These are phyloP conservation scores for Coprinellus micaceus DNA, from an alignment of 768 basidiomycete genomes.

Conservation along the genomic window DNA sequence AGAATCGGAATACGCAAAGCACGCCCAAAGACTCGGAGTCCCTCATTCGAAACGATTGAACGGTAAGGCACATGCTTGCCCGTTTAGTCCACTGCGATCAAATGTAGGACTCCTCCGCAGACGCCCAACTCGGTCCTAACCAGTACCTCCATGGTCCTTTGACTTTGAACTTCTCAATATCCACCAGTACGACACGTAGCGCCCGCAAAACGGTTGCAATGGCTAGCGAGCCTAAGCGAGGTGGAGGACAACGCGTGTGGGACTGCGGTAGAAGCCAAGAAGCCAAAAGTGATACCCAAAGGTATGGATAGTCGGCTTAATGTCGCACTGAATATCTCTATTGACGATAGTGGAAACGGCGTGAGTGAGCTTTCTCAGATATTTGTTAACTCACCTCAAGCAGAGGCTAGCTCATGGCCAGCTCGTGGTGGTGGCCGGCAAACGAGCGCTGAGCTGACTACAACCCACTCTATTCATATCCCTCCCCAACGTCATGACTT, in stretches of 20 bases:
- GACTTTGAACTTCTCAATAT: background rate
- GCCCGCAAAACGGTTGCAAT: too few relatives aligned
- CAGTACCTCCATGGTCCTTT: background rate
- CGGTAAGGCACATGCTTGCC: constrained; percentile 23
- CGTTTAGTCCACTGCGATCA: background rate
- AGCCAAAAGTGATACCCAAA: background rate
- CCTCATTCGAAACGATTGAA: constrained; percentile 32
- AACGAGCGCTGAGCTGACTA: too few relatives aligned
- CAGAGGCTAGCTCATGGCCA: too few relatives aligned
- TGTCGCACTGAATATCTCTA: background rate
- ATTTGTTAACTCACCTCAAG: too few relatives aligned
- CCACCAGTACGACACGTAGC: too few relatives aligned
- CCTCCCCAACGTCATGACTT: too few relatives aligned
- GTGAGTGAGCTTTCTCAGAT: background rate
- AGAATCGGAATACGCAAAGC: constrained; percentile 10
- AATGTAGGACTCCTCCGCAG: too few relatives aligned
- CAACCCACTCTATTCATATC: too few relatives aligned
- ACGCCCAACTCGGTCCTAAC: background rate
- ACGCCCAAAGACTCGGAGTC: constrained; percentile 1
- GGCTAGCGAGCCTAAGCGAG: background rate
- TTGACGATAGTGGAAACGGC: background rate
- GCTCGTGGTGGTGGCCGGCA: too few relatives aligned
- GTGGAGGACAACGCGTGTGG: background rate
- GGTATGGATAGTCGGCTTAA: background rate
- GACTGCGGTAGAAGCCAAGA: background rate